These are phyloP conservation scores for Tetrahymena malaccensis DNA, from an alignment of 73 alveolate species.

Conservation along the genomic window DNA sequence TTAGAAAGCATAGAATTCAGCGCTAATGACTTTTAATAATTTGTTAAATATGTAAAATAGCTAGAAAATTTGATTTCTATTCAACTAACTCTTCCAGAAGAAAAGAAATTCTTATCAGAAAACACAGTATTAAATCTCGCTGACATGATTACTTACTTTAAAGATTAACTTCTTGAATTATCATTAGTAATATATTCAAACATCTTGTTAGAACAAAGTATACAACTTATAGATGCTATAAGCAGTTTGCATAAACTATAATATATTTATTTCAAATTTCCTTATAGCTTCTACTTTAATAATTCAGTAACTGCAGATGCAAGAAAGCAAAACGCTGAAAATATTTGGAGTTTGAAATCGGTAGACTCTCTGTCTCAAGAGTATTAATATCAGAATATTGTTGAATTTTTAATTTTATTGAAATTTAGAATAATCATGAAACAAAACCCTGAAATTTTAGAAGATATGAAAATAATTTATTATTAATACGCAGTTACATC, in stretches of 20 bases:
- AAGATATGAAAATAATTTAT: too few relatives aligned
- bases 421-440: too few relatives aligned
- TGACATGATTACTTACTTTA: neutral
- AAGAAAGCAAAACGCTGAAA: too few relatives aligned
- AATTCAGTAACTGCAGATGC: too few relatives aligned
- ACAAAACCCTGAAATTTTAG: too few relatives aligned
- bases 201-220: neutral
- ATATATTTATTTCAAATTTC: neutral
- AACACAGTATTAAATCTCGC: neutral
- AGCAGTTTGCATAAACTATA: neutral
- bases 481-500: too few relatives aligned
- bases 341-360: too few relatives aligned
- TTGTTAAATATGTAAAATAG: neutral
- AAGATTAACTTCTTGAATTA: neutral
- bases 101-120: neutral
- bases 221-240: neutral
- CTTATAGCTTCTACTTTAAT: too few relatives aligned
- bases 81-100: neutral
- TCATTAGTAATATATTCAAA: neutral
- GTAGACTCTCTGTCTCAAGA: too few relatives aligned
- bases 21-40: neutral
- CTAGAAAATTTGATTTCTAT: neutral
- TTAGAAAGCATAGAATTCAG: neutral
- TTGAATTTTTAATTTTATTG: too few relatives aligned
- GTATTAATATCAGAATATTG: too few relatives aligned